phyloP scores from a whole-genome alignment of 2,329 filamentous ascomycete genomes.

The Neonectria ditissima region DNA sequence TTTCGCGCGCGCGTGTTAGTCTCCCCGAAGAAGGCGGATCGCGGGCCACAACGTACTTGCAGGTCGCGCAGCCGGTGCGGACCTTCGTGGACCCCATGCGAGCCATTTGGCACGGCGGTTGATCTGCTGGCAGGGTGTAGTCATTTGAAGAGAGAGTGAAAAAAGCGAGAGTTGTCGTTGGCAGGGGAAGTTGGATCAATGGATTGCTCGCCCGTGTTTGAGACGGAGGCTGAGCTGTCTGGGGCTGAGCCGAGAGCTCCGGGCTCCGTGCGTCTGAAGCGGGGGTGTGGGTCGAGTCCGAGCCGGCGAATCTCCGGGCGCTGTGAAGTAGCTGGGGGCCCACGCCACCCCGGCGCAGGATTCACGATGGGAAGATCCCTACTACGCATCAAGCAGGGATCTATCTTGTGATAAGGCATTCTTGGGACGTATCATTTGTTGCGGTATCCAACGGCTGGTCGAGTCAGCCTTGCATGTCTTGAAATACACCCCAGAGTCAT shows the following conservation, averaged over 20 bases:
- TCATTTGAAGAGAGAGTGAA: neutral
- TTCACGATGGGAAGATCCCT: too few relatives aligned
- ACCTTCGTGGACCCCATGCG: constrained; percentile 50
- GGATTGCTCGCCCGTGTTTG: neutral
- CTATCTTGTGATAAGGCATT: neutral
- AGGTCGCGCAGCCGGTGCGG: constrained; percentile 63
- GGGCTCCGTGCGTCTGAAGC: neutral
- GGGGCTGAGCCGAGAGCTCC: neutral
- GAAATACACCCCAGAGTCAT: too few relatives aligned
- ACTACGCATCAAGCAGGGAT: too few relatives aligned
- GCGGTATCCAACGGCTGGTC: too few relatives aligned
- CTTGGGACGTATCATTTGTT: neutral
- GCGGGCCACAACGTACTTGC: constrained; percentile 69
- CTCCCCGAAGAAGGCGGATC: neutral
- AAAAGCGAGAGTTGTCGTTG: neutral
- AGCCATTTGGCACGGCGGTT: constrained; percentile 35
- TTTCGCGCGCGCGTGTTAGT: constrained; percentile 38
- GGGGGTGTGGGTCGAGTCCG: constrained; percentile 30
- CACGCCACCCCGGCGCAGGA: too few relatives aligned
- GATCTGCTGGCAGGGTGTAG: neutral
- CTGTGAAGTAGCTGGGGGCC: too few relatives aligned
- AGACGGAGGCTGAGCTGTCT: neutral
- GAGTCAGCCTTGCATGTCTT: neutral
- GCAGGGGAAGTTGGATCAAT: neutral
- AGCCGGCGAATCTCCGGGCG: constrained; percentile 21